Evolutionary conservation across 1,284 basidiomycete genomes (phyloP), one percentile per base, ranked within the genome.

Genomic region (Cutaneotrichosporon mucoides): DNA sequence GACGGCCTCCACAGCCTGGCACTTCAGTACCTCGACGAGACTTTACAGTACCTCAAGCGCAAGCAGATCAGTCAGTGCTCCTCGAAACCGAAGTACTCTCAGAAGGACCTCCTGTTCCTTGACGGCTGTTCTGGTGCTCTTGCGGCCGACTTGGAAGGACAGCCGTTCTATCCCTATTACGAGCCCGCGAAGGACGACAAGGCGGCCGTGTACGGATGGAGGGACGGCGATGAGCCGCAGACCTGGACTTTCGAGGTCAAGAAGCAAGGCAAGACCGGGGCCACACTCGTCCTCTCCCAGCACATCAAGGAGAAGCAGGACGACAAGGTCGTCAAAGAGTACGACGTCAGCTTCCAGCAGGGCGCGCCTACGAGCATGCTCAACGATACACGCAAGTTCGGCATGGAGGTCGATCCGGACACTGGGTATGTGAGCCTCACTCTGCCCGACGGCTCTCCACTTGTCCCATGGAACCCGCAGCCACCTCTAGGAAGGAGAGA

Each of bases 1-100:
- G 64, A 65, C 13, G 69, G 68, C 8, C 50, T 71, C 15, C 53
- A 62, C 24, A 54, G 65, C 10, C 61, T 71, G 10, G 62, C 64
- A 6, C 55, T 42, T 2, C 61, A 59, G 33, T 61, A 56, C 37
- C 46, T 64, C 6, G 53, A 40, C 10, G 57, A 63, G 10, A 68
- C 63, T 13, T 16, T 62, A 13, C 12, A 16, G 4, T 67, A 53
- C 45, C 53, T 65, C 24, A 38, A 57, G 12, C 35, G 38, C 12
- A 66, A 67, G 54, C 45, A 60, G 37, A 36, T 24, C 42, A 51
- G 9, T 10, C 48, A 46, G 38, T 57, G 53, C 40, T 35, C 42
- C 1, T 16, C 5, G 6, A 15, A 15, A 3, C 50, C 36, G 13
- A 24, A 9, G 13, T 65, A 64, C 56, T 34, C 33, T 0, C 42